These are phyloP conservation scores for Laguncularia racemosa DNA, from an alignment of 345 rosid species.

Conservation along the genomic window DNA sequence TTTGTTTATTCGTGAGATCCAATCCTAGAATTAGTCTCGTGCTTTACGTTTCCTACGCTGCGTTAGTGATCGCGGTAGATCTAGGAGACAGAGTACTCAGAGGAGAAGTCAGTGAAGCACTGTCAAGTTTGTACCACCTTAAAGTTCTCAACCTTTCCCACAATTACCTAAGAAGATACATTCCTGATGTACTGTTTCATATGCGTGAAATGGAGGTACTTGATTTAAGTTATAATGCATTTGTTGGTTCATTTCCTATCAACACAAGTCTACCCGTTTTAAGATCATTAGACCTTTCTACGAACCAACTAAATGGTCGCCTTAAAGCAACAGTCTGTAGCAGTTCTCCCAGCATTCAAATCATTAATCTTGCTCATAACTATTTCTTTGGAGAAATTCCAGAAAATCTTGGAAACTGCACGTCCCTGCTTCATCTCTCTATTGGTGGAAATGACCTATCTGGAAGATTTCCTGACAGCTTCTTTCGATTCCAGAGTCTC, in stretches of 20 bases:
- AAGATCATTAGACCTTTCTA: conserved; percentile 17
- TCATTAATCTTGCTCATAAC: conserved; percentile 16
- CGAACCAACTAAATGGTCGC: conserved; percentile 13
- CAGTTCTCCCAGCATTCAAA: conserved; percentile 10
- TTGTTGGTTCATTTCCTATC: conserved; percentile 8
- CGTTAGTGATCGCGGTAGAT: conserved; percentile 15
- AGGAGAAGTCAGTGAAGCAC: conserved; percentile 13
- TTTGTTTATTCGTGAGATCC: no score
- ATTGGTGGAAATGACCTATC: conserved; percentile 19
- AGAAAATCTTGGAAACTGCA: conserved; percentile 14
- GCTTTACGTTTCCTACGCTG: no score
- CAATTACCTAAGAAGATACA: conserved; percentile 6
- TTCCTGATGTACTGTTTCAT: conserved; percentile 15
- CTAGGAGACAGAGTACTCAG: conserved; percentile 14
- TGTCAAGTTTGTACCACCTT: conserved; percentile 18
- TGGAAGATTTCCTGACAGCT: conserved; percentile 15
- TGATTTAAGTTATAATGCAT: conserved; percentile 17
- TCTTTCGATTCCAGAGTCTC: conserved; percentile 18
- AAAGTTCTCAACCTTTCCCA: conserved; percentile 24
- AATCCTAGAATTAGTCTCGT: no score
- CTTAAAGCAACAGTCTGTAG: conserved; percentile 10
- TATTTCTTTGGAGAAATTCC: conserved; percentile 17
- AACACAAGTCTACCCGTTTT: conserved; percentile 10
- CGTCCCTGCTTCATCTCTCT: conserved; percentile 17
- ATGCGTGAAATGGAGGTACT: conserved; percentile 20